Base-by-base conservation (phyloP, 495 filamentous ascomycete species). In the Patellaria atrata region DNA sequence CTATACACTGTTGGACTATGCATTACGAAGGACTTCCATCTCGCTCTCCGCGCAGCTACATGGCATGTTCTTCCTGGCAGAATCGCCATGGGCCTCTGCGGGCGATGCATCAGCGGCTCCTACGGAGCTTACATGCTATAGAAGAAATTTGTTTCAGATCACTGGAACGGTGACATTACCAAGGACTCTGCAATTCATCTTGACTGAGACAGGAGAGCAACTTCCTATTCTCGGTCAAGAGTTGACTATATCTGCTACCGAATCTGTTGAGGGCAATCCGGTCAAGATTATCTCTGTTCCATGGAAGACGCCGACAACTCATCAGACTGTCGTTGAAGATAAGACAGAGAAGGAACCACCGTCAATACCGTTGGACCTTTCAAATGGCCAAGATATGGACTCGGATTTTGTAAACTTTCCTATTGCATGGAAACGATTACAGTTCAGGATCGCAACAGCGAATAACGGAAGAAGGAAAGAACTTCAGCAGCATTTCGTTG, bases 51-150 rank as follows among this genome's bases (percentile, higher is more conserved):
- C 82, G 27, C 85, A 91, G 55, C 59, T 94, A 20, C 82, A 89
- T 51, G 85, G 85, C 60, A 92, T 91, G 82, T 94, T 94, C 61
- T 92, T 89, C 49, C 70, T 94, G 4, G 84, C 85, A 31, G 85
- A 94, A 60, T 60, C 85, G 41, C 77, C 82, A 10, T 71, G 68
- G 56, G 71, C 81, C 16, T 67, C 68, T 24, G 63, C 69, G 20
- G 69, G 67, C 35, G 74, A 82, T 42, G 71, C 73, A 29, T 67
- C 68, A 31, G 59, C 67, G 24, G 63, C 77, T 5, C 79, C 83
- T 1, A 71, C 78, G 13, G 85, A 94, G 59, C 54, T 94, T 47
- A 94, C 84, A 0, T 94, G 85, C 58, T 94, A 94, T 49, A 77
- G 85, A 23, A 68, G 85, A 13, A 94, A 94, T 46, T 57, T 92